Base-by-base conservation (phyloP, 2,329 filamentous ascomycete genomes). In the Chaetomiaceae sp. region DNA sequence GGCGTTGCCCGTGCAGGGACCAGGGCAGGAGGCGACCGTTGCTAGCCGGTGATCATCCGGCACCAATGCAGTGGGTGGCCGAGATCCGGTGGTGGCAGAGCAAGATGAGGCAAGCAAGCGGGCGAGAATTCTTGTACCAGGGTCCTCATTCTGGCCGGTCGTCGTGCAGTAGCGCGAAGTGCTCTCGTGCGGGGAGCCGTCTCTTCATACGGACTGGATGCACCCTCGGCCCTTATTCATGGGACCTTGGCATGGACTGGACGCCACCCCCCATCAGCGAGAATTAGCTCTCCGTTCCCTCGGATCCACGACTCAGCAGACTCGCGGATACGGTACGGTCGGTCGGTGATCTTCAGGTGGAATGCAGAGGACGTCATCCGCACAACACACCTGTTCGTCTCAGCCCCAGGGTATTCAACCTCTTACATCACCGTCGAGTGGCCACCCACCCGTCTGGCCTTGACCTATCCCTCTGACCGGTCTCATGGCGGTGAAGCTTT, bases 101-200 rank as follows among this genome's bases (percentile, higher is more conserved):
- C 37, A 42, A 49, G 47, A 49, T 49, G 47, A 49, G 36, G 47
- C 41, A 45, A 30, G 41, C 41, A 41, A 41, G 41, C 41, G 41
- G 19, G 41, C 19, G 18, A 18, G 22, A 39, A 24, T 30, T 29
- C 30, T 40, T 36, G 18, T 24, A 26, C 38, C 24, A 17, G 18
- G 26, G 26, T 32, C 19, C 27, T 32, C n/a, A 11, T 18, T 1
- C 19, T 33, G 19, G 20, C n/a, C 12, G 26, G n/a, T 26, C 27
- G 26, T 11, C 27, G 15, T 32, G 38, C 38, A 40, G 38, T 37
- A 24, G 12, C 4, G 24, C 29, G 18, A 15, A 41, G 17, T 24
- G 15, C 29, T 38, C 15, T 38, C 24, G 37, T 15, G 37, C 19
- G 22, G 26, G 18, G 38, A 33, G 39, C 19, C 39, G 29, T 38